Evolutionary conservation across 441 rosid species (phyloP).

Genomic region (Gossypium schwendimanii): DNA sequence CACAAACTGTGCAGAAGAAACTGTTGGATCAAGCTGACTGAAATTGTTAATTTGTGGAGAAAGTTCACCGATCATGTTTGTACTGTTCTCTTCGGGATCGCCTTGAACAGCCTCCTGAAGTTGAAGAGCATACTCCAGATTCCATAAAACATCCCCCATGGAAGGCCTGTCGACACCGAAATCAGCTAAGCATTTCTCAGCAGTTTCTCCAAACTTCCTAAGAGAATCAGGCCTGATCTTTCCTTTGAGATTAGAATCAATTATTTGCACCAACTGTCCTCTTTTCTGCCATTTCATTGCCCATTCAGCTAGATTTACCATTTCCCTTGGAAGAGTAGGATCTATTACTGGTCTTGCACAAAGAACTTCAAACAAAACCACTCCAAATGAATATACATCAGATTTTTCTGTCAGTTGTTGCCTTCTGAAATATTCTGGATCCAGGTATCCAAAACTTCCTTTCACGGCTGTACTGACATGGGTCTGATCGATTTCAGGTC

Average conservation of each 20-base stretch:
- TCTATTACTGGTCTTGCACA: constrained; percentile 78
- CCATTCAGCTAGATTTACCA: constrained; percentile 84
- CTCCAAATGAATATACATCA: constrained; percentile 90
- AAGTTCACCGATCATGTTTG: constrained; percentile 36
- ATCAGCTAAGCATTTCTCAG: constrained; percentile 71
- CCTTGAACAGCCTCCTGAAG: constrained; percentile 59
- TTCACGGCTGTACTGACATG: constrained; percentile 91
- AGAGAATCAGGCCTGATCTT: constrained; percentile 50
- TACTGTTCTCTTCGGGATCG: constrained; percentile 60
- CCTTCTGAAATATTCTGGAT: constrained; percentile 84
- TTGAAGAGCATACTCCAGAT: constrained; percentile 65
- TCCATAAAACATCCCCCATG: constrained; percentile 67
- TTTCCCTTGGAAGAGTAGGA: constrained; percentile 57
- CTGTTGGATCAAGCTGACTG: constrained; percentile 21
- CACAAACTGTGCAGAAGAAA: constrained; percentile 27
- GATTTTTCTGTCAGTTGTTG: constrained; percentile 88
- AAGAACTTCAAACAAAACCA: constrained; percentile 76
- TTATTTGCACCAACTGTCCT: constrained; percentile 64
- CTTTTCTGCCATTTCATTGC: constrained; percentile 75
- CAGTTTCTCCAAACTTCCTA: constrained; percentile 57
- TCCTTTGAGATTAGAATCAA: constrained; percentile 43
- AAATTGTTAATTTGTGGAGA: no score
- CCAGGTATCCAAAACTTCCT: constrained; percentile 88
- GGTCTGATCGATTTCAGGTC: constrained; percentile 88
- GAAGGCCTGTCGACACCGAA: constrained; percentile 49